Percentiles rank a stretch among this genome's conserved stretches.
These are phyloP conservation scores for Chalara sp. DNA, from an alignment of 2,329 filamentous ascomycete genomes.

Conservation along the genomic window DNA sequence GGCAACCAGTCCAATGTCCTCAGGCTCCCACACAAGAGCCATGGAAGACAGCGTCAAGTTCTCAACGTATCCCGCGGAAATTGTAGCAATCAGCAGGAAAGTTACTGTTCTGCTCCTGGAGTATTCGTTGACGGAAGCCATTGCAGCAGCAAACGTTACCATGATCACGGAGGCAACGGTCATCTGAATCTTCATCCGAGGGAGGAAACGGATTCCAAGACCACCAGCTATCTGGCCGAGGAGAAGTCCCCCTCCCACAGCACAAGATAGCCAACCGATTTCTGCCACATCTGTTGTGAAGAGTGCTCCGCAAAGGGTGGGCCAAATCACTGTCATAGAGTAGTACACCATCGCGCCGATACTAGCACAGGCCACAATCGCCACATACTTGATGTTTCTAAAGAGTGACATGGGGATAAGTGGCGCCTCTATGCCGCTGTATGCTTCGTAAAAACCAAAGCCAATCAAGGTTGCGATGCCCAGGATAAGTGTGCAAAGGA, in stretches of 20 bases:
- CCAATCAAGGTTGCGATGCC: slow-evolving; percentile 1
- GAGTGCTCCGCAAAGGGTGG: slow-evolving; percentile 23
- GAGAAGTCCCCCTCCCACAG: slow-evolving; percentile 4
- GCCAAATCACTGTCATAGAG: slow-evolving; percentile 32
- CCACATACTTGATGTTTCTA: slow-evolving; percentile 24
- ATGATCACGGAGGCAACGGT: slow-evolving; percentile 23
- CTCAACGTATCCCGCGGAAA: slow-evolving; percentile 31
- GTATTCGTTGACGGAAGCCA: slow-evolving; percentile 18
- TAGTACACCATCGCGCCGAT: slow-evolving; percentile 32
- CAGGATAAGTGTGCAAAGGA: slow-evolving; percentile 3
- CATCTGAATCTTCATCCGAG: slow-evolving; percentile 29
- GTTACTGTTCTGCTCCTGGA: slow-evolving; percentile 23
- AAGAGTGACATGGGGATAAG: slow-evolving; percentile 31
- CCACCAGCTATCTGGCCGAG: slow-evolving; percentile 22
- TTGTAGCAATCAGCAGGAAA: slow-evolving; percentile 23
- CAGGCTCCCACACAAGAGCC: slow-evolving; percentile 28
- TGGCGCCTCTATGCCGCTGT: slow-evolving; percentile 25
- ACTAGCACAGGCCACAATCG: slow-evolving; percentile 27
- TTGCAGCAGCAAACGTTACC: slow-evolving; percentile 28
- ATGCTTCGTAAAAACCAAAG: slow-evolving; percentile 1
- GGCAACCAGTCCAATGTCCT: slow-evolving; percentile 29
- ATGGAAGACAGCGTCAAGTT: slow-evolving; percentile 28
- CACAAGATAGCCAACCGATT: slow-evolving; percentile 7
- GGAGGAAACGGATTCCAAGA: slow-evolving; percentile 28
- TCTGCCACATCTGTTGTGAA: slow-evolving; percentile 5